These are phyloP conservation scores for Pythium myriotylum DNA, from an alignment of 352 stramenopile species.

Conservation along the genomic window DNA sequence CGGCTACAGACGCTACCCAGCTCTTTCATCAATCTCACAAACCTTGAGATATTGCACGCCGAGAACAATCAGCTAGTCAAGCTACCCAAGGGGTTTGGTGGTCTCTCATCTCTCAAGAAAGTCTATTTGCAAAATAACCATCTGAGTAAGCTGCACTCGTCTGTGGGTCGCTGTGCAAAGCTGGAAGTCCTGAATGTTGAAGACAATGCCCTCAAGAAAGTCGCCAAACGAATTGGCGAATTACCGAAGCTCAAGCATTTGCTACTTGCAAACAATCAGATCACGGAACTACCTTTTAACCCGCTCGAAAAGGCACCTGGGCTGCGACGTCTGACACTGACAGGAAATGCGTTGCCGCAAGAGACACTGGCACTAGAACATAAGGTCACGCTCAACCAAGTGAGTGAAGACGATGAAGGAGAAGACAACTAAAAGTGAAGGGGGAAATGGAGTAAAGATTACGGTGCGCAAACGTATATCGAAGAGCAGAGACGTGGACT, in stretches of 20 bases:
- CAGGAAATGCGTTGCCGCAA: slow-evolving; percentile 64
- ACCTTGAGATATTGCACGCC: slow-evolving; percentile 81
- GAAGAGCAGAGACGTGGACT: not conserved
- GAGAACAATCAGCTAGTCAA: slow-evolving; percentile 76
- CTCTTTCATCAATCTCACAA: slow-evolving; percentile 65
- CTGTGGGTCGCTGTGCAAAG: slow-evolving; percentile 70
- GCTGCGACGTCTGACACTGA: slow-evolving; percentile 80
- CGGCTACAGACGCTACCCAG: slow-evolving; percentile 60
- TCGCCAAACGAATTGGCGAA: slow-evolving; percentile 83
- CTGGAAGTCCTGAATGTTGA: slow-evolving; percentile 87
- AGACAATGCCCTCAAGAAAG: slow-evolving; percentile 80
- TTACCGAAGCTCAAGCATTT: slow-evolving; percentile 81
- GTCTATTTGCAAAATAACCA: slow-evolving; percentile 87
- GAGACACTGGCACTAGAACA: slow-evolving; percentile 68
- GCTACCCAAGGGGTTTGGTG: slow-evolving; percentile 78
- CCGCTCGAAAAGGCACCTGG: slow-evolving; percentile 65
- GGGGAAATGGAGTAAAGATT: not conserved
- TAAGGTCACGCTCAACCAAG: slow-evolving; percentile 56
- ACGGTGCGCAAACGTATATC: too few relatives aligned
- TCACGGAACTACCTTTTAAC: slow-evolving; percentile 82
- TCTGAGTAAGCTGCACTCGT: slow-evolving; percentile 78
- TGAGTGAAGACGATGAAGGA: slow-evolving; percentile 61
- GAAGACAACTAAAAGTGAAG: slow-evolving; percentile 25
- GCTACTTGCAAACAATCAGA: slow-evolving; percentile 83
- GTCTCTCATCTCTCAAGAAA: slow-evolving; percentile 66